Evolutionary conservation across 2,329 filamentous ascomycete species (phyloP).

Genomic region (Aureobasidium sp.): DNA sequence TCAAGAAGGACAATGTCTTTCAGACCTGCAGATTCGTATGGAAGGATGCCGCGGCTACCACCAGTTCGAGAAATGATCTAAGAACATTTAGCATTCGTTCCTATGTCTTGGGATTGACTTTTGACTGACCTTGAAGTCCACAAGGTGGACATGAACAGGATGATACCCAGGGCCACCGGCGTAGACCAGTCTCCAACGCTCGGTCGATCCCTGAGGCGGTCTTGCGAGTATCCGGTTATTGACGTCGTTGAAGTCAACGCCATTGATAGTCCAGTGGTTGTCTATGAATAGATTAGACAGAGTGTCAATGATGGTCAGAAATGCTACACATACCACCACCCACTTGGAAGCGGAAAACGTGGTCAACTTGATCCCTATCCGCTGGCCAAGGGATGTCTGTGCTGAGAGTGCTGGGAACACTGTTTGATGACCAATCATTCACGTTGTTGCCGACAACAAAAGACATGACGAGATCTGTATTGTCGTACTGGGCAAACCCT

Average conservation of each 20-base stretch:
- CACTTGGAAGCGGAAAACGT: conserved; percentile 27
- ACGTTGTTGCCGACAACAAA: conserved; percentile 23
- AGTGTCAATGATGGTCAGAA: neutral
- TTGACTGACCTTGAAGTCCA: conserved; percentile 34
- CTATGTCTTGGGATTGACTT: too few relatives aligned
- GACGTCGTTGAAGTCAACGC: conserved; percentile 28
- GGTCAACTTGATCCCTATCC: conserved; percentile 24
- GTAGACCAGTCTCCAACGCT: conserved; percentile 39
- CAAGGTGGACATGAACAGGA: conserved; percentile 52
- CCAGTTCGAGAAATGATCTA: conserved; percentile 43
- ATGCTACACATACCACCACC: conserved; percentile 14
- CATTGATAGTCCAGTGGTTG: conserved; percentile 30
- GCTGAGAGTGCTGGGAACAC: conserved; percentile 26
- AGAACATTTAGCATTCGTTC: conserved; percentile 27
- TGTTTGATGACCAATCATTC: conserved; percentile 33
- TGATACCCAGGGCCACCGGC: conserved; percentile 47
- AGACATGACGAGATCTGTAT: conserved; percentile 47
- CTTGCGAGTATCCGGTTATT: conserved; percentile 30
- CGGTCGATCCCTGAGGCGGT: conserved; percentile 29
- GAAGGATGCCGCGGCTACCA: conserved; percentile 37
- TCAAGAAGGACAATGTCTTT: conserved; percentile 55
- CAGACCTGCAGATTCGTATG: conserved; percentile 49
- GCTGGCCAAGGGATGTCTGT: conserved; percentile 24
- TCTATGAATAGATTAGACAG: conserved; percentile 7
- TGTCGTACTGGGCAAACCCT: conserved; percentile 43